These are phyloP conservation scores for Lycium barbarum DNA, from an alignment of 257 asterid species.

Conservation along the genomic window DNA sequence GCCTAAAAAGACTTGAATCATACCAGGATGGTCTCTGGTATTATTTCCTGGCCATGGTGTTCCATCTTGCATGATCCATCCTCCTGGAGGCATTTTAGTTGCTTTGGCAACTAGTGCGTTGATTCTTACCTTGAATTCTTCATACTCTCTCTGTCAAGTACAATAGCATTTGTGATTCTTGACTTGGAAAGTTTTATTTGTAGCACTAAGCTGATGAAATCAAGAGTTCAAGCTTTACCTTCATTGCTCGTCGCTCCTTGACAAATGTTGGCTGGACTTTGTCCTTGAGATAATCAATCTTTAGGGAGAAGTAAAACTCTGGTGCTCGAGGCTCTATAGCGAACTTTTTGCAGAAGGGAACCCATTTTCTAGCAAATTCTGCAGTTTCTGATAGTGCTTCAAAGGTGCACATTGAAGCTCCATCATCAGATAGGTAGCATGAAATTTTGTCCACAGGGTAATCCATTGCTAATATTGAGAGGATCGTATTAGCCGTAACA, in stretches of 20 bases:
- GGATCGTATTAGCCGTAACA: conserved; percentile 88
- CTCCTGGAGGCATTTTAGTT: conserved; percentile 82
- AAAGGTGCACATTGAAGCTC: conserved; percentile 96
- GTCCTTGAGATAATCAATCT: conserved; percentile 90
- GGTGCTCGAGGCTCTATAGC: conserved; percentile 96
- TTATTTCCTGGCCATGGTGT: conserved; percentile 99
- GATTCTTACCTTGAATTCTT: conserved; percentile 88
- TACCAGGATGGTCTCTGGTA: conserved; percentile 97
- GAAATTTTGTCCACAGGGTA: conserved; percentile 91
- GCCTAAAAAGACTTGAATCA: conserved; percentile 98
- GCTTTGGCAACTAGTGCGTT: conserved; percentile 98
- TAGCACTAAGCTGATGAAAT: conserved; percentile 7
- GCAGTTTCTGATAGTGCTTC: conserved; percentile 96
- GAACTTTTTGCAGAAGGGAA: conserved; percentile 91
- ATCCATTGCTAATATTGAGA: conserved; percentile 92
- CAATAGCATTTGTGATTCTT: conserved; percentile 22
- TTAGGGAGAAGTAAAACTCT: conserved; percentile 86
- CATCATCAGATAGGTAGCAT: conserved; percentile 95
- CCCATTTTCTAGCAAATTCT: conserved; percentile 93
- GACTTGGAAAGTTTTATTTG: not conserved
- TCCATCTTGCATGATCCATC: conserved; percentile 99
- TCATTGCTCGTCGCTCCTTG: conserved; percentile 97
- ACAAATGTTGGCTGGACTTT: conserved; percentile 97
- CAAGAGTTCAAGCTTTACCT: conserved; percentile 52
- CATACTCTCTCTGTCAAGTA: conserved; percentile 84